Percentiles rank a stretch among this genome's conserved stretches.
phyloP scores from a whole-genome alignment of 306 rosid genomes.

The Purshia tridentata region DNA sequence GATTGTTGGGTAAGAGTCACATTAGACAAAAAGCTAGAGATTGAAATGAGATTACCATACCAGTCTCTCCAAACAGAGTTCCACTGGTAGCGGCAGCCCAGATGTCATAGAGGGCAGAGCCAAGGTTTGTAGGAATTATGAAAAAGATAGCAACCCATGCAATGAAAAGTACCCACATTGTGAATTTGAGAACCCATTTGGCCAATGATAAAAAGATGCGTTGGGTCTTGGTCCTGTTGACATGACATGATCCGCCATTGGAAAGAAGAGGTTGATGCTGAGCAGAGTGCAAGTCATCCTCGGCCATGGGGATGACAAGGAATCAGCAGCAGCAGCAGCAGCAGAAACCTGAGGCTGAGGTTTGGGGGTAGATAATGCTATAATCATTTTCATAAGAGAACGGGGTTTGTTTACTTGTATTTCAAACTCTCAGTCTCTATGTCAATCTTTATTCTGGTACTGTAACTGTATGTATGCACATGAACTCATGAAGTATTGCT shows the following conservation, averaged over 20 bases:
- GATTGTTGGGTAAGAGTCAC: too few relatives aligned
- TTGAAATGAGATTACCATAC: constrained; percentile 14
- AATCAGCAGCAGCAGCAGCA: too few relatives aligned
- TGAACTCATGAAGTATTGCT: too few relatives aligned
- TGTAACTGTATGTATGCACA: too few relatives aligned
- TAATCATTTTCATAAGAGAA: not conserved
- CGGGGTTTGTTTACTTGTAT: not conserved
- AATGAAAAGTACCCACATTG: constrained; percentile 44
- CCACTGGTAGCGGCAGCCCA: constrained; percentile 28
- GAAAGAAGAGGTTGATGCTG: not conserved
- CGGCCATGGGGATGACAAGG: not conserved
- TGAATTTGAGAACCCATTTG: constrained; percentile 41
- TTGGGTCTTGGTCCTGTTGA: not conserved
- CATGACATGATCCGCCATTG: constrained; percentile 7
- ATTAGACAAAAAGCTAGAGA: not conserved
- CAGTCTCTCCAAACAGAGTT: constrained; percentile 45
- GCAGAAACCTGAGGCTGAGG: not conserved
- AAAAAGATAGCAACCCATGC: constrained; percentile 48
- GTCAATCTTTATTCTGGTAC: too few relatives aligned
- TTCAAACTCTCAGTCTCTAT: not conserved
- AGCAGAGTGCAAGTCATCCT: not conserved
- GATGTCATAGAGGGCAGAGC: not conserved
- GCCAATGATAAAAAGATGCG: constrained; percentile 24
- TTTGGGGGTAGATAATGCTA: not conserved
- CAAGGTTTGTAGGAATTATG: constrained; percentile 35